These are phyloP conservation scores for Penicillium sp. DNA, from an alignment of 2,329 filamentous ascomycete genomes.

Conservation along the genomic window DNA sequence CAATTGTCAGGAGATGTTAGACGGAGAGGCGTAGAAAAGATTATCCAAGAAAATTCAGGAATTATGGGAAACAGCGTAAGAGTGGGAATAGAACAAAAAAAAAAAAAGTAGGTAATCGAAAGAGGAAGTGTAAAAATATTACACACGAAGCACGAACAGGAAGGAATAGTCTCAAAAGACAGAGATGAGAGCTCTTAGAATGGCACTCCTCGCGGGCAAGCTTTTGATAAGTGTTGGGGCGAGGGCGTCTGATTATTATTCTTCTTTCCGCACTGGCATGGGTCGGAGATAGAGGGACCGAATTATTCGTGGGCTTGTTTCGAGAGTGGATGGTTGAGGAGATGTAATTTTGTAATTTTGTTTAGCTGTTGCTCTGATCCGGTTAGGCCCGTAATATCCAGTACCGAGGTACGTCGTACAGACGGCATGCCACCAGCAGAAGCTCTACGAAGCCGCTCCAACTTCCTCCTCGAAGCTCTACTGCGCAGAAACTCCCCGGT, in stretches of 20 bases:
- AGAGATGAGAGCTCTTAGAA: conserved; percentile 14
- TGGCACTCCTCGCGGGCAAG: conserved; percentile 10
- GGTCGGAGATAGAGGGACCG: conserved; percentile 6
- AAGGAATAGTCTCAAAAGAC: conserved; percentile 16
- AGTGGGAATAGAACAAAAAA: conserved; percentile 12
- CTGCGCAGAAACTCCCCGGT: background rate
- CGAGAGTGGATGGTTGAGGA: conserved; percentile 15
- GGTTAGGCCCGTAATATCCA: conserved; percentile 1
- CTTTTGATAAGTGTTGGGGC: conserved; percentile 32
- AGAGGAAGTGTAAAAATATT: conserved; percentile 19
- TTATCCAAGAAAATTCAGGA: background rate
- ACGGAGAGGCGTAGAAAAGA: background rate
- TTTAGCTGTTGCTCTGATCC: background rate
- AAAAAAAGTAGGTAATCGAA: conserved; percentile 13
- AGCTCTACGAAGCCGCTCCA: background rate
- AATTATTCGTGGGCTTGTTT: conserved; percentile 5
- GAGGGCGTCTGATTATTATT: conserved; percentile 21
- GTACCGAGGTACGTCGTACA: background rate
- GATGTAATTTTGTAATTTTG: conserved; percentile 15
- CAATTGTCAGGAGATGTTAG: background rate
- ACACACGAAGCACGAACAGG: conserved; percentile 23
- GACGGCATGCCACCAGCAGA: no score
- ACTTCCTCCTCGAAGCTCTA: background rate
- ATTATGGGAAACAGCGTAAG: conserved; percentile 9
- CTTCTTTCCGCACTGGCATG: conserved; percentile 12